These are phyloP conservation scores for Emiliania huxleyi DNA, from an alignment of 78 protist genomes.

Conservation along the genomic window DNA sequence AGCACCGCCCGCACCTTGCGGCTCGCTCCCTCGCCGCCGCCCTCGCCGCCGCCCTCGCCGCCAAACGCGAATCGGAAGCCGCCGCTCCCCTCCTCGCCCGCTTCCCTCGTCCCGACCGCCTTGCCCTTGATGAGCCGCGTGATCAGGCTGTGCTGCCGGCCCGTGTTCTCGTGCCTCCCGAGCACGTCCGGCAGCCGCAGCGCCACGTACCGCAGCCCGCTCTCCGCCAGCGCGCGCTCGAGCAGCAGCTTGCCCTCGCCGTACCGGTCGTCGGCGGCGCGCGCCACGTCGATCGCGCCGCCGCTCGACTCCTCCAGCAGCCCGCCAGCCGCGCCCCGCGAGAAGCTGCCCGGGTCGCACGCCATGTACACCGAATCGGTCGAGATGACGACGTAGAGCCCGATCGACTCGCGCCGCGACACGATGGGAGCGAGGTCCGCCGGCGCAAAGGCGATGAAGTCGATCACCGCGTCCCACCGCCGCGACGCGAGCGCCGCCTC, in stretches of 20 bases:
- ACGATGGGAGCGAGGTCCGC: neutral
- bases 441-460: neutral
- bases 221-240: neutral
- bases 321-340: neutral
- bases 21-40: too few relatives aligned
- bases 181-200: slow-evolving; percentile 1
- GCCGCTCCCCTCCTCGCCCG: neutral
- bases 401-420: neutral
- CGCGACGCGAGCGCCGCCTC: neutral
- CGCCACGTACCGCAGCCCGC: neutral
- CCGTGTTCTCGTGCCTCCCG: neutral
- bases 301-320: neutral
- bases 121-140: neutral
- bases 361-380: slow-evolving; percentile 14
- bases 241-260: neutral
- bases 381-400: slow-evolving; percentile 5
- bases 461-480: neutral
- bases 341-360: neutral
- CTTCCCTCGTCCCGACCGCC: neutral
- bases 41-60: too few relatives aligned
- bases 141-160: neutral
- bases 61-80: neutral
- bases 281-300: neutral
- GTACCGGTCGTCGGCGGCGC: neutral
- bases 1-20: neutral